Base-by-base conservation (phyloP, 192 early-diverging fungal species). In the Coemansia sp. region DNA sequence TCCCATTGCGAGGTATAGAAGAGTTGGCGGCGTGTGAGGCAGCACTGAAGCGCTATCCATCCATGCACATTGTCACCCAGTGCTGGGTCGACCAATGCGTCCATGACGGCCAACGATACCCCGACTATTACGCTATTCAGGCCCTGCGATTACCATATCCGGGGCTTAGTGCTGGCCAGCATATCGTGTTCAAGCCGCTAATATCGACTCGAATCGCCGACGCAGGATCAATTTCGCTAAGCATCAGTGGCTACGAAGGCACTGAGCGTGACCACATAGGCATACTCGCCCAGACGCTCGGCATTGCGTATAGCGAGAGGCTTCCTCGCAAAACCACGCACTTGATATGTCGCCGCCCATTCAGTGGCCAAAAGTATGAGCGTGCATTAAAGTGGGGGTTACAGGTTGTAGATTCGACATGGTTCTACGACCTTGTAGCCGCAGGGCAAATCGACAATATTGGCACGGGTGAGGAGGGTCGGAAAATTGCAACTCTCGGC, bases 311-410 rank as follows among this genome's bases (percentile, higher is more conserved):
- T 61, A 87, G 85, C 55, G 87, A 89, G 69, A 73, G 55, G 36
- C 85, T 91, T 62, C 86, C 86, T 13, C 81, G 85, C 40, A 76
- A 61, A 29, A 90, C 90, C 55, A 90, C 92, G 7, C 92, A 94
- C 65, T 66, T 94, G 63, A 81, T 94, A 38, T 93, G 91, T 70
- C 80, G 70, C 0, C 75, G 83, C 18, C 87, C 88, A 22, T 81
- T 78, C 47, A 79, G 74, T 44, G 93, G 93, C 13, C 88, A 84
- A 29, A 93, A 93, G 61, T 93, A 89, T 66, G 88, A 92, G 64
- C 90, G 88, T 55, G 93, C 93, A 1, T 29, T 87, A 52, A 89
- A 92, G 67, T 88, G 88, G 89, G 89, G 87, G 58, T 86, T 91
- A 22, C 83, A 89, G 36, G 84, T 90, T 64, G 89, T 90, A 2